Base-by-base conservation (phyloP, 1,139 yeast genomes). In the Saccharomyces hybrid region DNA sequence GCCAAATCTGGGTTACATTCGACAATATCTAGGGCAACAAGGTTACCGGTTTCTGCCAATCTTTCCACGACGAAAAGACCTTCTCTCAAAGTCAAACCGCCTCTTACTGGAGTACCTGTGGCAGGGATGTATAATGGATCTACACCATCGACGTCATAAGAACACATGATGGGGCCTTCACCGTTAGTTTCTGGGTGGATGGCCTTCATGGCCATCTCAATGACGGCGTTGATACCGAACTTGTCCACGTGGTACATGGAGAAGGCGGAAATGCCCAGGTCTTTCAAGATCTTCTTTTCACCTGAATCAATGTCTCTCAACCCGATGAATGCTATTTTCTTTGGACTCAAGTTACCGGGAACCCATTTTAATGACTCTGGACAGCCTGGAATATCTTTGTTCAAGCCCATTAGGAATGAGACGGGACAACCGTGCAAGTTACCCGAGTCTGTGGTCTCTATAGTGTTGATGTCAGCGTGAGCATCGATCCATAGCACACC, bases 391-490 rank as follows among this genome's bases (percentile, higher is more conserved):
- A 59, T 54, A 32, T 81, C 83, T 53, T 70, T 69, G 61, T 83
- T 84, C 57, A 88, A 75, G 1, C 97, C 97, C 81, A 90, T 77
- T 55, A 91, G 76, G 70, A 93, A 93, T 3, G 97, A 83, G 46
- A 93, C 88, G 6, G 99, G 99, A 71, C 98, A 91, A 3, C 99
- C 99, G 71, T 93, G 99, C 63, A 93, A 78, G 72, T 93, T 93
- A 49, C 99, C 99, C 8, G 93, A 83, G 47, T 81, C 86, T 5
- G 98, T 84, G 13, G 91, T 83, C 50, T 77, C 77, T n/a, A 97
- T 90, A 1, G 97, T 86, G 75, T 93, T 93, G 68, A 93, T 84
- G 70, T 93, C 99, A 32, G 98, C 97, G 69, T 93, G 99, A 1
- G 99, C 99, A 73, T 93, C 99, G 62, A 93, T 86, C 99, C 99